These are phyloP conservation scores for Naganishia sp. DNA, from an alignment of 1,284 basidiomycete species.

Conservation along the genomic window DNA sequence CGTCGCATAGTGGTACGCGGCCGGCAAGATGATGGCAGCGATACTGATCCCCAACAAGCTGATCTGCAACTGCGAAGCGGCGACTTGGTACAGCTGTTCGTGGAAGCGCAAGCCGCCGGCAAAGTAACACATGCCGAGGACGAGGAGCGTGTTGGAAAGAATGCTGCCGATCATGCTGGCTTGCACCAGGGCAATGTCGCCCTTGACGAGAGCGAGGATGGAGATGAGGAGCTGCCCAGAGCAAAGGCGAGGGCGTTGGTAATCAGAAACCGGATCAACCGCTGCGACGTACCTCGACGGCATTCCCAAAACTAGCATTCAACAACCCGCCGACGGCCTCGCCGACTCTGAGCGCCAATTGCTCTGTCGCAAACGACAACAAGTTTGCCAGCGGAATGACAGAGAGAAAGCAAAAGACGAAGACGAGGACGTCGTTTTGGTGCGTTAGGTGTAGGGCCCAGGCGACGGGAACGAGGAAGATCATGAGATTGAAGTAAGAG, in stretches of 20 bases:
- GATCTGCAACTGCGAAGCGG: constrained; percentile 77
- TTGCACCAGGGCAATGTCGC: constrained; percentile 79
- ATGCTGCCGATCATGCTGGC: constrained; percentile 65
- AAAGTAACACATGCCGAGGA: constrained; percentile 70
- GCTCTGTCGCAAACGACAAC: constrained; percentile 57
- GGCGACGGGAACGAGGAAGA: constrained; percentile 61
- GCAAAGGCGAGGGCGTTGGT: background rate
- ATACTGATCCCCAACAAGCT: constrained; percentile 67
- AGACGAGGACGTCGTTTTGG: constrained; percentile 63
- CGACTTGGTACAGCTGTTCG: constrained; percentile 65
- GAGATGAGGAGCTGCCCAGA: constrained; percentile 53
- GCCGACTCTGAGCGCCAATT: constrained; percentile 55
- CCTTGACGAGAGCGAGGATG: constrained; percentile 79
- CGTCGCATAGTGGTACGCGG: constrained; percentile 60
- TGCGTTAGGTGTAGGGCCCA: constrained; percentile 71
- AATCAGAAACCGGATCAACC: background rate
- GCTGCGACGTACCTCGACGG: constrained; percentile 48
- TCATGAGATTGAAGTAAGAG: constrained; percentile 36
- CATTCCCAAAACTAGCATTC: constrained; percentile 54
- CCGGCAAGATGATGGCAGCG: constrained; percentile 15
- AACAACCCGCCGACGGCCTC: constrained; percentile 56
- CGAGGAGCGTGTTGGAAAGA: constrained; percentile 69
- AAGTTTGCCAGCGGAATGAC: constrained; percentile 56
- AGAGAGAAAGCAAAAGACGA: constrained; percentile 66
- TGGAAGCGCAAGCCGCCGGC: constrained; percentile 63